These are phyloP conservation scores for Pyrenula aspistea DNA, from an alignment of 495 filamentous ascomycete genomes.

Conservation along the genomic window DNA sequence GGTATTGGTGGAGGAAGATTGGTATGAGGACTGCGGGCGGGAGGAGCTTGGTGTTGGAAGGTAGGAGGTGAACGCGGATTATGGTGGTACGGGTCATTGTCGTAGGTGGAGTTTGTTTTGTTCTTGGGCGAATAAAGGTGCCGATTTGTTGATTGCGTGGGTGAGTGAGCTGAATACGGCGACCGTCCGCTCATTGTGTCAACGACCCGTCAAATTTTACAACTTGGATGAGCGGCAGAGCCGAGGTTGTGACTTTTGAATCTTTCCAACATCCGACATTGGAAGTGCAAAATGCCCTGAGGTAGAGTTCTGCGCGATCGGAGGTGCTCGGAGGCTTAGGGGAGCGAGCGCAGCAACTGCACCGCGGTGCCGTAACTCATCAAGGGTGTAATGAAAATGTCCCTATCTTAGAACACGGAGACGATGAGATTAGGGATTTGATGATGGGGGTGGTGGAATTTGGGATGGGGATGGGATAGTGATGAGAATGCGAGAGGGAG, in stretches of 20 bases:
- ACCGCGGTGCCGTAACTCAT: neutral
- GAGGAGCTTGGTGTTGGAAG: neutral
- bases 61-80: constrained; percentile 13
- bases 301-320: neutral
- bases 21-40: neutral
- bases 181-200: constrained; percentile 31
- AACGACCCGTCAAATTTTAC: neutral
- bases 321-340: neutral
- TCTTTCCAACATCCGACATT: neutral
- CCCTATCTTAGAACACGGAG: neutral
- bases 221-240: constrained; percentile 29
- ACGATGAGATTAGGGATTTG: constrained; percentile 2
- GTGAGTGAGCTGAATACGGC: constrained; percentile 32
- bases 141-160: constrained; percentile 22
- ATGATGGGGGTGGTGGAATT: constrained; percentile 5
- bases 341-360: neutral
- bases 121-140: constrained; percentile 26
- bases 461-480: constrained; percentile 4
- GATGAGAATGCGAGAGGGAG: constrained; percentile 6
- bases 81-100: constrained; percentile 44
- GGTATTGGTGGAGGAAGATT: neutral
- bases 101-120: constrained; percentile 42
- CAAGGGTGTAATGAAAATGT: neutral
- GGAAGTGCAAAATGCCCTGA: neutral
- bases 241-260: neutral